A percentile compares a stretch with the other conserved stretches of the same genome.
phyloP scores from a whole-genome alignment of 176 grass and related monocot species.

The Bothriochloa decipiens region DNA sequence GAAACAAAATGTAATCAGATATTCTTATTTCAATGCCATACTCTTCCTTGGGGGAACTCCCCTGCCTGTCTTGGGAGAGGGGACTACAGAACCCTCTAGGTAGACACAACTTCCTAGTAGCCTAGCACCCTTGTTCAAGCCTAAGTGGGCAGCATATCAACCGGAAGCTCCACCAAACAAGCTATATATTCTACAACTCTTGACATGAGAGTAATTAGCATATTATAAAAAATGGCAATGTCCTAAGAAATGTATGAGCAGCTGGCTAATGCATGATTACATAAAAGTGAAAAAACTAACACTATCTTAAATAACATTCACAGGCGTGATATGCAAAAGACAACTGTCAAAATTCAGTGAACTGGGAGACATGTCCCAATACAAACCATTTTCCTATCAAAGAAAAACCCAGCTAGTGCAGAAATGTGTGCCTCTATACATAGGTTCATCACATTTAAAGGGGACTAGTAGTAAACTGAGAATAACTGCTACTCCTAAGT shows the following conservation, averaged over 20 bases:
- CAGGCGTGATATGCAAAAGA: conserved; percentile 10
- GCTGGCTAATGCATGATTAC: background rate
- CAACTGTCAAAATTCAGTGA: conserved; percentile 6
- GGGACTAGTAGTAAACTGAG: conserved; percentile 15
- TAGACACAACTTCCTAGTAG: background rate
- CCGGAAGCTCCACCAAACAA: background rate
- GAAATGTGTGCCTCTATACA: background rate
- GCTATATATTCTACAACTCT: background rate
- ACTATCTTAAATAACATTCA: background rate
- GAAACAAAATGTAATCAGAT: conserved; percentile 5
- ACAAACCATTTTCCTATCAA: background rate
- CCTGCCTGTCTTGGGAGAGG: background rate
- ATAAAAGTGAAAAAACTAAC: background rate
- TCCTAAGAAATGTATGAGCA: background rate
- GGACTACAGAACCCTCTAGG: background rate
- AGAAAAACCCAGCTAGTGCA: background rate
- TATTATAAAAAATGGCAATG: background rate
- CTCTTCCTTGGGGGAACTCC: background rate
- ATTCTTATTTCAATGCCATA: background rate
- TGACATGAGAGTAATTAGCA: too few species aligned
- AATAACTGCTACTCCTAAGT: background rate
- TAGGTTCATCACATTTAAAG: conserved; percentile 28
- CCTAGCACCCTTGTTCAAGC: background rate
- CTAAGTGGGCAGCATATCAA: background rate
- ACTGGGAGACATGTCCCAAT: background rate